Evolutionary conservation across 164 flowering plant species (phyloP).

Genomic region (Berberis thunbergii): DNA sequence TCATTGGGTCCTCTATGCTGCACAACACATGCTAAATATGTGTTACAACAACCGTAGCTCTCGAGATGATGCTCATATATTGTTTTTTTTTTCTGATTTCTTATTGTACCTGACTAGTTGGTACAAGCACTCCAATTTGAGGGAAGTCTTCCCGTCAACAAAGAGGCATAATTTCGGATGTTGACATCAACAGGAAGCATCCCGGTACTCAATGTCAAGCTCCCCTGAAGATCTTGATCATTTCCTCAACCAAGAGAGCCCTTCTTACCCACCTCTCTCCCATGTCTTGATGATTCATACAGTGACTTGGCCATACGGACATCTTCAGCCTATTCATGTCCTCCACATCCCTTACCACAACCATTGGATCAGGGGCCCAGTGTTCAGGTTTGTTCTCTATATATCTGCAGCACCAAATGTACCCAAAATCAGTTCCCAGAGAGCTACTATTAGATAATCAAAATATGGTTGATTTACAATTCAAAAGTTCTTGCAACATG

Average conservation of each 20-base stretch:
- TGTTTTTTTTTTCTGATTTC: background rate
- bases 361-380: slow-evolving; percentile 40
- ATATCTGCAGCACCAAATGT: slow-evolving; percentile 24
- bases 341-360: slow-evolving; percentile 39
- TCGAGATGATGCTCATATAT: background rate
- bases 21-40: background rate
- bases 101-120: background rate
- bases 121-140: slow-evolving; percentile 27
- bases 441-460: too few relatives aligned
- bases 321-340: slow-evolving; percentile 48
- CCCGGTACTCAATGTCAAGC: slow-evolving; percentile 44
- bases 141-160: slow-evolving; percentile 25
- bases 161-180: slow-evolving; percentile 28
- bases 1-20: too few relatives aligned
- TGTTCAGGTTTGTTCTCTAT: slow-evolving; percentile 38
- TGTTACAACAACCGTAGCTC: background rate
- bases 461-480: too few relatives aligned
- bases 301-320: slow-evolving; percentile 34
- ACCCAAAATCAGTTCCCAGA: background rate
- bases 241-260: slow-evolving; percentile 41
- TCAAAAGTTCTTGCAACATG: too few relatives aligned
- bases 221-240: slow-evolving; percentile 37
- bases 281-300: slow-evolving; percentile 47
- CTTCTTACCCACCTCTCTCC: slow-evolving; percentile 45
- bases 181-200: slow-evolving; percentile 52